phyloP scores from a whole-genome alignment of 768 basidiomycete species.

The Boletus rubescentipes region DNA sequence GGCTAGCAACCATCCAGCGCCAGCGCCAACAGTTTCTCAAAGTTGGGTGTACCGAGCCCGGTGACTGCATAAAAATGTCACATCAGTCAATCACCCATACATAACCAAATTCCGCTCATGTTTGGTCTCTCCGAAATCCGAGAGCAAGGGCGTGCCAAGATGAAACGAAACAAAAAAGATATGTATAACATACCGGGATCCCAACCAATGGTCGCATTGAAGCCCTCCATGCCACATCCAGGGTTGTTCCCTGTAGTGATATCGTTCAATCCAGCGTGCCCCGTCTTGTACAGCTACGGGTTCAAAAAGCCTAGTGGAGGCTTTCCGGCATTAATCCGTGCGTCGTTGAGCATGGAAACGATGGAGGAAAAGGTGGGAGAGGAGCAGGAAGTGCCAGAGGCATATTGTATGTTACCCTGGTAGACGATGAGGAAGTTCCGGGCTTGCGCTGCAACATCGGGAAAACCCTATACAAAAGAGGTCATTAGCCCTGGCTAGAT shows the following conservation, averaged over 20 bases:
- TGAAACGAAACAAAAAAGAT: no score
- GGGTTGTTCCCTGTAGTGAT: constrained; percentile 56
- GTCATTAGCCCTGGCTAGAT: not conserved
- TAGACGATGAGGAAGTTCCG: constrained; percentile 48
- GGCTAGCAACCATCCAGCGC: constrained; percentile 22
- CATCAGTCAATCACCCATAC: not conserved
- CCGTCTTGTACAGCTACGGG: constrained; percentile 51
- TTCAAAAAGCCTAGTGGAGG: constrained; percentile 65
- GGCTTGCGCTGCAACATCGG: constrained; percentile 67
- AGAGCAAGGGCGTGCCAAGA: not conserved
- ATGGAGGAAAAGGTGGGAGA: constrained; percentile 65
- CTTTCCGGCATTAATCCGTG: constrained; percentile 43
- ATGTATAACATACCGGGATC: constrained; percentile 47
- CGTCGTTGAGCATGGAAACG: constrained; percentile 65
- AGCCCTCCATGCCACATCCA: constrained; percentile 63
- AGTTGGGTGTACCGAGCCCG: constrained; percentile 55
- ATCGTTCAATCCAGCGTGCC: constrained; percentile 47
- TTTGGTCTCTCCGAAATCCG: not conserved
- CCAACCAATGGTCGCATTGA: constrained; percentile 61
- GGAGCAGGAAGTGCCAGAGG: constrained; percentile 66
- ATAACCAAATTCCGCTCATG: not conserved
- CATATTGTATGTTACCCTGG: constrained; percentile 38
- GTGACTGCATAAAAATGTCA: constrained; percentile 38
- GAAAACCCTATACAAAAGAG: constrained; percentile 42
- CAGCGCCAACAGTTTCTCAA: constrained; percentile 43